phyloP scores from a whole-genome alignment of 2,329 filamentous ascomycete species.

The Blumeria graminis region DNA sequence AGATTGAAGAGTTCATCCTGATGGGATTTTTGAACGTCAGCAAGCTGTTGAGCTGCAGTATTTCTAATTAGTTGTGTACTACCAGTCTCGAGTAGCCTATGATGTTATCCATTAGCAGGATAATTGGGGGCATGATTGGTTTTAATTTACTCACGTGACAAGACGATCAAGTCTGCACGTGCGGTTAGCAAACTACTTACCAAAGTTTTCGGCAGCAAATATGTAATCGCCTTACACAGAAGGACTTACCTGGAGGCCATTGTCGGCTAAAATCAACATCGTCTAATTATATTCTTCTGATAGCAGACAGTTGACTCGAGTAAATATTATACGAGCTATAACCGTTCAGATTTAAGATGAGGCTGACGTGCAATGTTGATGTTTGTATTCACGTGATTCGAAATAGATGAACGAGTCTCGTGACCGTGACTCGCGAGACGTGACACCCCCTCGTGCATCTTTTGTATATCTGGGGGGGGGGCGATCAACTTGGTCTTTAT shows the following conservation, averaged over 20 bases:
- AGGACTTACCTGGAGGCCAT: constrained; percentile 17
- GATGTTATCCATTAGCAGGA: background rate
- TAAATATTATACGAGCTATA: background rate
- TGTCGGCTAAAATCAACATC: constrained; percentile 9
- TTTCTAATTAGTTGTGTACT: constrained; percentile 91
- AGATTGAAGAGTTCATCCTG: constrained; percentile 95
- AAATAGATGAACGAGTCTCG: background rate
- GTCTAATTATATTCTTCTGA: constrained; percentile 4
- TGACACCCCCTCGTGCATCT: background rate
- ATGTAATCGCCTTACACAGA: background rate
- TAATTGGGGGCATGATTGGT: background rate
- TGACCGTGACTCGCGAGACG: constrained; percentile 1
- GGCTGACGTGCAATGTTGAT: background rate
- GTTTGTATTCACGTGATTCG: background rate
- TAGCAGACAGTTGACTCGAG: background rate
- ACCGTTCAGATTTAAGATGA: background rate
- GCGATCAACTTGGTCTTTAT: constrained; percentile 6
- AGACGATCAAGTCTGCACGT: constrained; percentile 49
- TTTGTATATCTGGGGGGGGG: constrained; percentile 1
- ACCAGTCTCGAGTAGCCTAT: constrained; percentile 81
- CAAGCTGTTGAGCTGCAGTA: constrained; percentile 87
- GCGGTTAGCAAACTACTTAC: constrained; percentile 7
- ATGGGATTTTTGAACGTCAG: constrained; percentile 93
- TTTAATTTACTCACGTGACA: constrained; percentile 47
- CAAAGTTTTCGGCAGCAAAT: background rate